These are phyloP conservation scores for Chaetothyriales sp. DNA, from an alignment of 2,329 filamentous ascomycete species.

Conservation along the genomic window DNA sequence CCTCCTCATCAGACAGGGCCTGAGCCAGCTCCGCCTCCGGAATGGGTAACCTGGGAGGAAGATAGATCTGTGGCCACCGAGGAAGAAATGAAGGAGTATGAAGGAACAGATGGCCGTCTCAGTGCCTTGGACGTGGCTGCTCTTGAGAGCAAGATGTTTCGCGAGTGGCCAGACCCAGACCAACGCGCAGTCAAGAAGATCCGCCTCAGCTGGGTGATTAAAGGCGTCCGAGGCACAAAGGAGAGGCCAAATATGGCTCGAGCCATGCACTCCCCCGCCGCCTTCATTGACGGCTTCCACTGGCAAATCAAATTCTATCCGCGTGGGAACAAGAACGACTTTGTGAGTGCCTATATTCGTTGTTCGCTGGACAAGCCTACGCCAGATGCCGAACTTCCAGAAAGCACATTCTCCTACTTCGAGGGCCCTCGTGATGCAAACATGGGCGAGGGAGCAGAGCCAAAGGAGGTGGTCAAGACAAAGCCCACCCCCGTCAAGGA, in stretches of 20 bases:
- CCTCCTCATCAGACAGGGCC: constrained; percentile 2
- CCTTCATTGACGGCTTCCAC: constrained; percentile 45
- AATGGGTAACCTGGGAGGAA: constrained; percentile 43
- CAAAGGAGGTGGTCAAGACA: constrained; percentile 4
- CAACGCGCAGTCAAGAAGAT: constrained; percentile 40
- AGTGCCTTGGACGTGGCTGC: constrained; percentile 42
- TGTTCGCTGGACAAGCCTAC: constrained; percentile 39
- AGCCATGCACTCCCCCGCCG: constrained; percentile 45
- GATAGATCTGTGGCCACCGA: constrained; percentile 43
- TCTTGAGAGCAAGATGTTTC: constrained; percentile 40
- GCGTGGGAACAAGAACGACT: constrained; percentile 44
- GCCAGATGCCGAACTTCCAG: constrained; percentile 25
- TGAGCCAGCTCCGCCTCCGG: constrained; percentile 16
- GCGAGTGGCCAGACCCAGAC: constrained; percentile 44
- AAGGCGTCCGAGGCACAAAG: constrained; percentile 46
- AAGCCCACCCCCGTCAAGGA: constrained; percentile 1
- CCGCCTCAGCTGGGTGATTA: constrained; percentile 45
- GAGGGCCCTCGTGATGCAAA: constrained; percentile 25
- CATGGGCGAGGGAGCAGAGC: constrained; percentile 22
- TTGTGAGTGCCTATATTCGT: constrained; percentile 48
- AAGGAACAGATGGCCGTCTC: constrained; percentile 39
- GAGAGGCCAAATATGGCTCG: constrained; percentile 45
- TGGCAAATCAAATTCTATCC: constrained; percentile 56
- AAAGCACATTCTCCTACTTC: constrained; percentile 29
- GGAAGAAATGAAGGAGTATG: constrained; percentile 46